These are phyloP conservation scores for Venturia pyrina DNA, from an alignment of 2,329 filamentous ascomycete species.

Conservation along the genomic window DNA sequence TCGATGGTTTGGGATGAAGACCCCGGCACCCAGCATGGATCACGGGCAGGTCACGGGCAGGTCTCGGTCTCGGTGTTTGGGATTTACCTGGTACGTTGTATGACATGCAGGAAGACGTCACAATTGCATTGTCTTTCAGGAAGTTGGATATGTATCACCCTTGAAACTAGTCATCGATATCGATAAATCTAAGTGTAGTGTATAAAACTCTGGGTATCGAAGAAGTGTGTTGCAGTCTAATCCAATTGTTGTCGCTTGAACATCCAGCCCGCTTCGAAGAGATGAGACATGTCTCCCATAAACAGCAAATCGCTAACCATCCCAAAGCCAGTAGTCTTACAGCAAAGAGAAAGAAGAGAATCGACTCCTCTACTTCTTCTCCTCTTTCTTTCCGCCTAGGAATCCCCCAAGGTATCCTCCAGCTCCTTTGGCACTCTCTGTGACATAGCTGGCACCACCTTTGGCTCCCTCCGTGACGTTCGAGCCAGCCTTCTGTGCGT, in stretches of 20 bases:
- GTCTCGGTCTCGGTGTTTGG: not conserved
- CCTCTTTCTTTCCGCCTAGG: slow-evolving; percentile 12
- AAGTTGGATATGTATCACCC: too few species aligned
- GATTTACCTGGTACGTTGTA: not conserved
- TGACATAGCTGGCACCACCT: slow-evolving; percentile 19
- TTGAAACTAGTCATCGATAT: too few species aligned
- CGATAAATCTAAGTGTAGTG: too few species aligned
- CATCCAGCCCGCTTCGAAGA: too few species aligned
- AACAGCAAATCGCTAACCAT: not conserved
- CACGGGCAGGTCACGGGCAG: too few species aligned
- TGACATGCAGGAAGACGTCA: not conserved
- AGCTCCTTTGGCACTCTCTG: slow-evolving; percentile 17
- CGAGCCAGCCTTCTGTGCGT: slow-evolving; percentile 20
- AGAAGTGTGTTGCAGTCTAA: not conserved
- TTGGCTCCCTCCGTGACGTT: slow-evolving; percentile 18
- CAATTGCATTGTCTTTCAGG: not conserved
- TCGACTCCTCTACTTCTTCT: not conserved
- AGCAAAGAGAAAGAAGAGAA: not conserved
- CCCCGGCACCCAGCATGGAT: not conserved
- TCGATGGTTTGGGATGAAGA: not conserved
- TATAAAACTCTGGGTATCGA: not conserved
- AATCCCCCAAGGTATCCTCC: slow-evolving; percentile 18
- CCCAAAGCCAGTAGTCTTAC: not conserved
- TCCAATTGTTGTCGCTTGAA: not conserved
- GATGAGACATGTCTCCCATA: too few species aligned